phyloP scores from a whole-genome alignment of 176 grass and related monocot genomes.

The Oryza coarctata region DNA sequence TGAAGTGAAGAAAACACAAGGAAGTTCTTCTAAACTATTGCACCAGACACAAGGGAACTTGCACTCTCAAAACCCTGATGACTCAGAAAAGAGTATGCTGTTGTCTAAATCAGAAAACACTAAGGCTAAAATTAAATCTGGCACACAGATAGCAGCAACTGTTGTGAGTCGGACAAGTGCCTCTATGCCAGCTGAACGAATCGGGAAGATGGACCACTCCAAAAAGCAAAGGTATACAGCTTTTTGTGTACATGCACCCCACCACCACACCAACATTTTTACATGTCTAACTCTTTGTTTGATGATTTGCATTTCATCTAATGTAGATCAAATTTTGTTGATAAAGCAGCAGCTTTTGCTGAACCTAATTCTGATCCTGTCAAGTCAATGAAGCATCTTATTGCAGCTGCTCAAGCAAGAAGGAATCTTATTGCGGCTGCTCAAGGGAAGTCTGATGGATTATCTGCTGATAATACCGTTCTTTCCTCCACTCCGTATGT shows the following conservation, averaged over 20 bases:
- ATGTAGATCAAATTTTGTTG: conserved; percentile 52
- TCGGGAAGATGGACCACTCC: conserved; percentile 45
- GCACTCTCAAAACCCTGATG: conserved; percentile 36
- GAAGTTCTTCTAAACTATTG: conserved; percentile 59
- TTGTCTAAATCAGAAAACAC: conserved; percentile 58
- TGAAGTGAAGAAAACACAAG: conserved; percentile 62
- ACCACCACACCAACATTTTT: background rate
- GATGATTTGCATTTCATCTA: conserved; percentile 25
- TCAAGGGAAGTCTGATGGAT: conserved; percentile 64
- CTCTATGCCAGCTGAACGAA: conserved; percentile 47
- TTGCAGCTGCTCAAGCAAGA: conserved; percentile 94
- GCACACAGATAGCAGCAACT: conserved; percentile 24
- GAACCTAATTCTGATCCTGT: conserved; percentile 37
- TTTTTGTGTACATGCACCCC: background rate
- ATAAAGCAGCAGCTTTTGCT: conserved; percentile 45
- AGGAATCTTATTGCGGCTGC: conserved; percentile 77
- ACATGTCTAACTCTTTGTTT: conserved; percentile 25
- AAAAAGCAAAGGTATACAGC: conserved; percentile 74
- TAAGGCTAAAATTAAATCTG: conserved; percentile 54
- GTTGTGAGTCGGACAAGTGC: conserved; percentile 47
- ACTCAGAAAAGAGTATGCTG: conserved; percentile 50
- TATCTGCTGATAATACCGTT: conserved; percentile 46
- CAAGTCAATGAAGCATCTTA: conserved; percentile 94
- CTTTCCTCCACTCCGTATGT: conserved; percentile 53
- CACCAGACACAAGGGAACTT: conserved; percentile 48